These are phyloP conservation scores for Boechera divaricarpa DNA, from an alignment of 345 rosid genomes.

Conservation along the genomic window DNA sequence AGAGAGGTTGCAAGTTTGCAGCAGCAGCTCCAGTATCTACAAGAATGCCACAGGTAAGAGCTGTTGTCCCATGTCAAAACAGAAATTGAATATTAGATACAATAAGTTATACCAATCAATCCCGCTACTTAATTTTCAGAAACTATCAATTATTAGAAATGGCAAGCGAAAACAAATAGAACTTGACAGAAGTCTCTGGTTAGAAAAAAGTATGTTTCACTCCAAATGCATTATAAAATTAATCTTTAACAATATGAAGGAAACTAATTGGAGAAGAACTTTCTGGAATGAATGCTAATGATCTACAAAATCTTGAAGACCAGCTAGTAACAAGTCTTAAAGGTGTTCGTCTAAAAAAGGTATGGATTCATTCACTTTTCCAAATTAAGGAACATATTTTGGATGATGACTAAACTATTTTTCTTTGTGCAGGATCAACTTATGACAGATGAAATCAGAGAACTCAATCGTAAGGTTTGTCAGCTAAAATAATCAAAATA, in stretches of 20 bases:
- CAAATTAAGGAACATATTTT: neutral
- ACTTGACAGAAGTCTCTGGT: neutral
- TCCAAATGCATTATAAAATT: neutral
- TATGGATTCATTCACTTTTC: constrained; percentile 1
- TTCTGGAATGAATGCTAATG: constrained; percentile 67
- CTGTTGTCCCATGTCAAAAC: neutral
- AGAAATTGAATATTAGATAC: neutral
- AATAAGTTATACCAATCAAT: too few species aligned
- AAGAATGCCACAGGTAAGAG: constrained; percentile 71
- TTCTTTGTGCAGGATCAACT: constrained; percentile 59
- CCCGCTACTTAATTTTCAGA: neutral
- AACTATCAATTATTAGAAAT: neutral
- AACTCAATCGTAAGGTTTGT: constrained; percentile 66
- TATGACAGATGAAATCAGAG: constrained; percentile 66
- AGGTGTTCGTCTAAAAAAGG: constrained; percentile 72
- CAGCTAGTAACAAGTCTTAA: constrained; percentile 74
- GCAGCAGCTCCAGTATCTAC: constrained; percentile 70
- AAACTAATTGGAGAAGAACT: constrained; percentile 81
- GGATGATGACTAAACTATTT: neutral
- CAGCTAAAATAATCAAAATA: neutral
- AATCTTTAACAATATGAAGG: constrained; percentile 47
- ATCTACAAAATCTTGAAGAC: constrained; percentile 79
- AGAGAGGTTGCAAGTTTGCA: constrained; percentile 68
- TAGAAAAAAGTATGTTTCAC: neutral
- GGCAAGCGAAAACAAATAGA: neutral